Evolutionary conservation across 2,329 filamentous ascomycete species (phyloP).

Genomic region (Fusarium verticillioides): DNA sequence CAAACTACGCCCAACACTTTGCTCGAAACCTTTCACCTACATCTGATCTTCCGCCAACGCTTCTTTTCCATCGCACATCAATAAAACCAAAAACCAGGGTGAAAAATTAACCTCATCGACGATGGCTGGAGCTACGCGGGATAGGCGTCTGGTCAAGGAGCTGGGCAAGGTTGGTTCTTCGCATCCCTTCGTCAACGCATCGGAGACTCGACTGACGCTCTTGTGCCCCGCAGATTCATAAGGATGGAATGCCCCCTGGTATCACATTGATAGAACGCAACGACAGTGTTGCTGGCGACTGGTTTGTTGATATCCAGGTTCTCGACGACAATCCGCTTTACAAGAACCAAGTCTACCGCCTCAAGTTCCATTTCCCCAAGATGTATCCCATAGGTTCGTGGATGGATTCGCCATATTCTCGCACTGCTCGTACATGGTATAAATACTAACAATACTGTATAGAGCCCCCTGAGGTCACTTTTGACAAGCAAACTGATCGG

Average conservation of each 20-base stretch:
- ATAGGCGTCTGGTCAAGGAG: conserved; percentile 70
- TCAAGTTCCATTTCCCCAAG: conserved; percentile 86
- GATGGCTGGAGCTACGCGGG: conserved; percentile 60
- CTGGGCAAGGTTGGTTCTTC: conserved; percentile 60
- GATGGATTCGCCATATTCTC: background rate
- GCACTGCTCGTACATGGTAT: background rate
- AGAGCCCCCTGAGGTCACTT: conserved; percentile 97
- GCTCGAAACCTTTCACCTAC: conserved; percentile 25
- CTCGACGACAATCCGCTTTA: conserved; percentile 93
- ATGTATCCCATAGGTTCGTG: conserved; percentile 88
- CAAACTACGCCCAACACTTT: conserved; percentile 2
- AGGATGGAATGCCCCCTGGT: conserved; percentile 67
- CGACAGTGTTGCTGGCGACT: conserved; percentile 78
- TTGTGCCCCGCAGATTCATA: conserved; percentile 59
- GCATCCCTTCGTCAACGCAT: background rate
- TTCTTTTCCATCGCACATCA: background rate
- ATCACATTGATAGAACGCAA: conserved; percentile 85
- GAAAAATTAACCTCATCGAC: conserved; percentile 11
- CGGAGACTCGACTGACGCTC: conserved; percentile 31
- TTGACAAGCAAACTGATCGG: conserved; percentile 72
- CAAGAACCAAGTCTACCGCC: conserved; percentile 78
- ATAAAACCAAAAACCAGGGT: conserved; percentile 3
- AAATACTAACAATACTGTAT: conserved; percentile 20
- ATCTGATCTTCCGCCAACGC: conserved; percentile 22
- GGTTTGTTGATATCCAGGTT: conserved; percentile 91